phyloP scores from a whole-genome alignment of 345 rosid species.

The Citropsis articulata region DNA sequence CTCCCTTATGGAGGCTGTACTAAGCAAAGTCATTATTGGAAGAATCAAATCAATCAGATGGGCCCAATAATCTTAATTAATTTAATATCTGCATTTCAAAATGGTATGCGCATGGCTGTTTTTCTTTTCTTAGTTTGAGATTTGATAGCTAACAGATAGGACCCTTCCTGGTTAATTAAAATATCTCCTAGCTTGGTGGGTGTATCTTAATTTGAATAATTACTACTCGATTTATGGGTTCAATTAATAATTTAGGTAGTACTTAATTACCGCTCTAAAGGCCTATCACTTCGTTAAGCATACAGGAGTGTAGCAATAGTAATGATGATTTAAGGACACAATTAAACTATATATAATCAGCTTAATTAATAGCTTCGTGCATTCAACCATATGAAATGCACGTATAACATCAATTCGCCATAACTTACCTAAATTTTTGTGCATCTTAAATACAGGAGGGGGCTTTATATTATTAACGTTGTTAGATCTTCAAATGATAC shows the following conservation, averaged over 20 bases:
- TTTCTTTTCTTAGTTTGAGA: not conserved
- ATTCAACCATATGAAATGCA: no score
- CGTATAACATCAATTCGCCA: not conserved
- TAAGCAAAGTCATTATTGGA: slow-evolving; percentile 3
- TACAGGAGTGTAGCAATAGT: not conserved
- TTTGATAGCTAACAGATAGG: not conserved
- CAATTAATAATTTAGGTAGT: no score
- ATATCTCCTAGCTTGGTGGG: not conserved
- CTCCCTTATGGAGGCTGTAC: slow-evolving; percentile 20
- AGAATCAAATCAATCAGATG: slow-evolving; percentile 6
- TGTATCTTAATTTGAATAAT: not conserved
- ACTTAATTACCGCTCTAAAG: not conserved
- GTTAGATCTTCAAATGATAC: no score
- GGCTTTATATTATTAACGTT: no score
- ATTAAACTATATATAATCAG: no score
- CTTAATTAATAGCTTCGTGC: no score
- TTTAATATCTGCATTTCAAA: not conserved
- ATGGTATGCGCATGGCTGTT: not conserved
- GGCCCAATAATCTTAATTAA: not conserved
- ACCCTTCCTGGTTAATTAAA: no score
- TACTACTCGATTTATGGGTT: not conserved
- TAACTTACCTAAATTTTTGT: not conserved
- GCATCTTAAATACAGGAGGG: no score
- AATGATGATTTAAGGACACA: no score
- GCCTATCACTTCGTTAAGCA: not conserved